Base-by-base conservation (phyloP, 257 asterid genomes). In the Mentha longifolia region DNA sequence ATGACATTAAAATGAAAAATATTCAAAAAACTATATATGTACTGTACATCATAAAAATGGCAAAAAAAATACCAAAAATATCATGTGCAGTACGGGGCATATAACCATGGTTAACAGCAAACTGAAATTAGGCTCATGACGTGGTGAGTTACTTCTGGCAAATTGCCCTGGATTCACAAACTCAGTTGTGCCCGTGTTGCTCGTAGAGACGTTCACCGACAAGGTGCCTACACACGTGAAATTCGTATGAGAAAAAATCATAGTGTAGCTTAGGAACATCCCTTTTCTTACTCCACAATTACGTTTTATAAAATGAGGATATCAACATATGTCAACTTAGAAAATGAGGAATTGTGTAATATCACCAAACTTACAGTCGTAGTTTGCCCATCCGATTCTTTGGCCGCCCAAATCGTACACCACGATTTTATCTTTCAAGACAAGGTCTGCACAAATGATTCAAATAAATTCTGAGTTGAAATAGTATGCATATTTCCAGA, bases 321-420 rank as follows among this genome's bases (percentile, higher is more conserved):
- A 14, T 63, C 39, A 20, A 57, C 1, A 7, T 35, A 35, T 35
- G 39, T 5, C 39, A 35, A 35, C 39, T 35, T 35, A 35, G 39
- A 6, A 3, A 42, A 42, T 19, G 14, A 20, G 17, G 54, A 22
- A 19, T 12, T 30, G 60, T 30, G 13, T 35, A 33, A 0, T 20
- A 28, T 56, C 3, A 10, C n/a, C 33, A 69, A 79, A 87, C 97
- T 92, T 89, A 95, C 99, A 92, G 83, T 95, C 95, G 55, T 88
- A 92, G 66, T 84, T 90, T 9, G 83, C 86, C 99, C 99, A 95
- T 80, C 99, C 99, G 31, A 95, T 84, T 78, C 84, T 83, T 65
- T 89, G 96, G 33, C 79, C 83, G 56, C 76, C 96, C 84, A 95
- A 75, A 85, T 95, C 99, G 72, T 95, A 95, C 25, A 91, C 97